Conservation (phyloP, 257 asterid genomes). For the Cinchona pubescens region DNA sequence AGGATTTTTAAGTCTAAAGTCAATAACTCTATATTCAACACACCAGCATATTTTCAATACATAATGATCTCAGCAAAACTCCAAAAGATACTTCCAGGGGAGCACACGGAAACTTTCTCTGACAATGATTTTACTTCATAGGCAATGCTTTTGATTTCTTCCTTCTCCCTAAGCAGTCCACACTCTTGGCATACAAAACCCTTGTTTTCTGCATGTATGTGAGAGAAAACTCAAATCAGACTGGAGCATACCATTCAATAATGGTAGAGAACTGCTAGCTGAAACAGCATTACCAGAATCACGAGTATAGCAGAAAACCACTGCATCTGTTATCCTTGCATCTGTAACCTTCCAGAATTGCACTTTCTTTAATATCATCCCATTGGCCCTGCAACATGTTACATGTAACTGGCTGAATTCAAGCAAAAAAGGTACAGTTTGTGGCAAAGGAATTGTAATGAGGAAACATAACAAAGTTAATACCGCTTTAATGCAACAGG, state of each 20-base stretch:
- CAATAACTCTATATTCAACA: not conserved
- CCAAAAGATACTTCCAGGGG: slow-evolving; percentile 69
- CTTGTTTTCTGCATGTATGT: slow-evolving; percentile 49
- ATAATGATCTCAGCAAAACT: slow-evolving; percentile 2
- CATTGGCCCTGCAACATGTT: slow-evolving; percentile 55
- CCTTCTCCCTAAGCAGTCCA: slow-evolving; percentile 76
- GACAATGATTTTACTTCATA: slow-evolving; percentile 49
- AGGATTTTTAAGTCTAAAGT: not conserved
- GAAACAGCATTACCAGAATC: slow-evolving; percentile 48
- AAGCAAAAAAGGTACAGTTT: slow-evolving; percentile 15
- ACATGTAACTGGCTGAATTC: slow-evolving; percentile 22
- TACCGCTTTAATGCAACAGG: slow-evolving; percentile 79
- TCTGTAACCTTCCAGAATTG: slow-evolving; percentile 81
- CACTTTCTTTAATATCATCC: slow-evolving; percentile 84
- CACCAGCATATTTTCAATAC: not conserved
- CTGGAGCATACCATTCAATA: slow-evolving; percentile 9
- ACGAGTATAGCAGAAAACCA: slow-evolving; percentile 73
- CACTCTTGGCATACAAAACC: slow-evolving; percentile 82
- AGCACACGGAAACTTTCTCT: slow-evolving; percentile 49
- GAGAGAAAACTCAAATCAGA: slow-evolving; percentile 17
- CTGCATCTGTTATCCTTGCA: slow-evolving; percentile 60
- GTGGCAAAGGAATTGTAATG: slow-evolving; percentile 3
- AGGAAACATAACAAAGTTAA: not conserved
- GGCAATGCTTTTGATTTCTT: slow-evolving; percentile 48
- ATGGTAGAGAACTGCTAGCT: not conserved